Conservation (phyloP, 805 yeast species). For the Saccharomycopsis fibuligera region DNA sequence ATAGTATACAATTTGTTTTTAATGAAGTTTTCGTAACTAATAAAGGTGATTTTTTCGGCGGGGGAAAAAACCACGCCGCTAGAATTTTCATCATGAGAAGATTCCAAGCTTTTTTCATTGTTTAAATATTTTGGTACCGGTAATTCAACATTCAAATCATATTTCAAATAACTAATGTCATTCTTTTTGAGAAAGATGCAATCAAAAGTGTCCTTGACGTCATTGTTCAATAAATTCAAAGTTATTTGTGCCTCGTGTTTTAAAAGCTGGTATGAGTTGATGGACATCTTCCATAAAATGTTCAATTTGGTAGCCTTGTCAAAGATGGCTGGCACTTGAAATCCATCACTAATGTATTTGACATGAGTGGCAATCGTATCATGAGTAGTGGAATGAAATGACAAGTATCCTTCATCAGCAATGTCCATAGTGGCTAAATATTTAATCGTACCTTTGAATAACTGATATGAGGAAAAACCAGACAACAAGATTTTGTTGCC, state of each 20-base stretch:
- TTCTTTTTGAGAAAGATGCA: slow-evolving; percentile 62
- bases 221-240: slow-evolving; percentile 59
- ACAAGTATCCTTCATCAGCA: slow-evolving; percentile 52
- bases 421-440: slow-evolving; percentile 79
- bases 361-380: slow-evolving; percentile 29
- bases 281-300: slow-evolving; percentile 73
- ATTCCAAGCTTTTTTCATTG: slow-evolving; percentile 46
- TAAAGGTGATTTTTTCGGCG: slow-evolving; percentile 61
- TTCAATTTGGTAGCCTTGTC: slow-evolving; percentile 75
- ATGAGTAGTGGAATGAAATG: slow-evolving; percentile 43
- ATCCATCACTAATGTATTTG: slow-evolving; percentile 46
- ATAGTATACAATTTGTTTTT: slow-evolving; percentile 55
- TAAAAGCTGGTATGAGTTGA: slow-evolving; percentile 55
- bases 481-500: slow-evolving; percentile 73
- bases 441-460: slow-evolving; percentile 82
- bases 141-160: slow-evolving; percentile 55
- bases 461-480: slow-evolving; percentile 89
- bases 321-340: slow-evolving; percentile 66
- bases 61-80: slow-evolving; percentile 69
- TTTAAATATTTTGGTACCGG: slow-evolving; percentile 31
- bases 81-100: slow-evolving; percentile 60
- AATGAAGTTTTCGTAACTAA: slow-evolving; percentile 62
- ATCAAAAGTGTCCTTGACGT: slow-evolving; percentile 72
- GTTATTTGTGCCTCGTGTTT: slow-evolving; percentile 66
- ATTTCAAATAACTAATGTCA: slow-evolving; percentile 46